phyloP scores from a whole-genome alignment of 2,329 filamentous ascomycete species.

The Claviceps purpurea region DNA sequence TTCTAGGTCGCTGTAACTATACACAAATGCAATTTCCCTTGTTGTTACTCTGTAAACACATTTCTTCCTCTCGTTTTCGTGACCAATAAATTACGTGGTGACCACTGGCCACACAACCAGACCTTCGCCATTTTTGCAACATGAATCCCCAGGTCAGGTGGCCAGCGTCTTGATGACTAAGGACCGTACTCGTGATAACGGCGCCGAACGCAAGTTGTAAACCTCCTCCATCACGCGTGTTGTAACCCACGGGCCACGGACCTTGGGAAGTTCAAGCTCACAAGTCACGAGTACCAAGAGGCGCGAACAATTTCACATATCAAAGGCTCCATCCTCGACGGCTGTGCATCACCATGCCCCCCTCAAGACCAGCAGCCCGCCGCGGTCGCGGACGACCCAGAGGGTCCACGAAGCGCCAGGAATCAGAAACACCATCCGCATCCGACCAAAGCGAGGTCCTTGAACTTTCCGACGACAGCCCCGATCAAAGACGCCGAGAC shows the following conservation, averaged over 20 bases:
- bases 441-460: constrained; percentile 22
- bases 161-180: constrained; percentile 4
- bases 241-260: neutral
- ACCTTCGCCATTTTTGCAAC: too few relatives aligned
- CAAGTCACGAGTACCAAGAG: neutral
- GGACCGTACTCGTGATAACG: neutral
- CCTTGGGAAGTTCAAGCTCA: neutral
- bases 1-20: constrained; percentile 50
- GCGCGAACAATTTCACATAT: neutral
- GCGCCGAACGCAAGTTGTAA: neutral
- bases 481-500: constrained; percentile 9
- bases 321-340: neutral
- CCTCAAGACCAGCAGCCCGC: constrained; percentile 23
- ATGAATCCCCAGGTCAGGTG: neutral
- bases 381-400: constrained; percentile 23
- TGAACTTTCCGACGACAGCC: constrained; percentile 18
- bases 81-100: neutral
- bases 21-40: constrained; percentile 44
- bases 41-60: constrained; percentile 11
- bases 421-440: constrained; percentile 11
- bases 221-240: neutral
- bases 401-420: constrained; percentile 12
- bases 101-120: too few relatives aligned
- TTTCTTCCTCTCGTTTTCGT: neutral
- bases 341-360: constrained; percentile 24